These are phyloP conservation scores for Fusarium sublunatum DNA, from an alignment of 2,329 filamentous ascomycete genomes.

Conservation along the genomic window DNA sequence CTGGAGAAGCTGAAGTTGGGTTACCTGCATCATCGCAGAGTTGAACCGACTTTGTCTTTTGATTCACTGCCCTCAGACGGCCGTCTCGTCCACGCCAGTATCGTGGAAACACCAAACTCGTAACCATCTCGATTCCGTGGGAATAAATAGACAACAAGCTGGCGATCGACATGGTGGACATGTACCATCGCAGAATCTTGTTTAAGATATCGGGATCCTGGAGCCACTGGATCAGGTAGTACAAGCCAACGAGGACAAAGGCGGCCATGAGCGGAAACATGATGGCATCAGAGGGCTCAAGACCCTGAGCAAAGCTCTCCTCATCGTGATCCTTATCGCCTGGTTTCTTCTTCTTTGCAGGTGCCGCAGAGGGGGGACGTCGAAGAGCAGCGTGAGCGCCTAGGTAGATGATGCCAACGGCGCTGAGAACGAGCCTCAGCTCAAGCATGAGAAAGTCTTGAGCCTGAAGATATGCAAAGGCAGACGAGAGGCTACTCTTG, in stretches of 20 bases:
- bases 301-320: slow-evolving; percentile 62
- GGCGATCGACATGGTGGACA: slow-evolving; percentile 81
- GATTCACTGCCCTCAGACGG: slow-evolving; percentile 58
- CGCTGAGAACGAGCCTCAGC: slow-evolving; percentile 67
- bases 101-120: slow-evolving; percentile 77
- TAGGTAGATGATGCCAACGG: slow-evolving; percentile 84
- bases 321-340: slow-evolving; percentile 61
- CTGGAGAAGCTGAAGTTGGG: slow-evolving; percentile 39
- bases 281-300: slow-evolving; percentile 80
- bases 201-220: slow-evolving; percentile 84
- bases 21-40: slow-evolving; percentile 52
- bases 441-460: slow-evolving; percentile 60
- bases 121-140: slow-evolving; percentile 73
- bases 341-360: slow-evolving; percentile 60
- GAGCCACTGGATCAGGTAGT: slow-evolving; percentile 90
- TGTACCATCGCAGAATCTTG: slow-evolving; percentile 84
- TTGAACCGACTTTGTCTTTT: slow-evolving; percentile 54
- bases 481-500: slow-evolving; percentile 38
- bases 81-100: slow-evolving; percentile 68
- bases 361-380: slow-evolving; percentile 81
- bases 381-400: slow-evolving; percentile 87
- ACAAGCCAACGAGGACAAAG: slow-evolving; percentile 76
- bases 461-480: slow-evolving; percentile 50
- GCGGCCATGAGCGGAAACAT: slow-evolving; percentile 85
- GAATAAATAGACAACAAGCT: slow-evolving; percentile 78